phyloP scores from a whole-genome alignment of 106 monocot genomes.

The Dendrobium officinale region DNA sequence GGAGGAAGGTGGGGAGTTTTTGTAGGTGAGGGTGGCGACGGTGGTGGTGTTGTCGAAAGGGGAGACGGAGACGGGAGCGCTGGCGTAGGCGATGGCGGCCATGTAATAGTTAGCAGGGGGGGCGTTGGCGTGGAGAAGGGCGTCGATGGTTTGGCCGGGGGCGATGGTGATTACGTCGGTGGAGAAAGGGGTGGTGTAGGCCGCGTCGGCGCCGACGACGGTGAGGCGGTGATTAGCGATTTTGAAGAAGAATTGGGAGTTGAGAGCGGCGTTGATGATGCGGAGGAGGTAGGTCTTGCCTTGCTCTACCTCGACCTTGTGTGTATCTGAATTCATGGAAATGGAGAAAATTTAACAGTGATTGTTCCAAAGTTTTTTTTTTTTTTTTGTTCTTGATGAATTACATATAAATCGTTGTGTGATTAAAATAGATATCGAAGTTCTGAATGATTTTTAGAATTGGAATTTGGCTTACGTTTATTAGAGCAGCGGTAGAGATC shows the following conservation, averaged over 20 bases:
- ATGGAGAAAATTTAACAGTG: not conserved
- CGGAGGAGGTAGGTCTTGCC: slow-evolving; percentile 70
- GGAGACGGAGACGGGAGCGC: not conserved
- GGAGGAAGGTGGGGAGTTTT: not conserved
- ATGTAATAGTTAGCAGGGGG: slow-evolving; percentile 50
- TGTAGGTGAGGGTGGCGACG: slow-evolving; percentile 44
- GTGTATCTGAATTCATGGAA: slow-evolving; percentile 29
- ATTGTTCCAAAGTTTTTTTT: not conserved
- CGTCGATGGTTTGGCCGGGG: slow-evolving; percentile 78
- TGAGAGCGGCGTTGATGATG: slow-evolving; percentile 80
- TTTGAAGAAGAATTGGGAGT: slow-evolving; percentile 74
- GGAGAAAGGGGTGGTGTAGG: slow-evolving; percentile 58
- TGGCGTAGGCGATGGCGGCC: slow-evolving; percentile 50
- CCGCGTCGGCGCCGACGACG: slow-evolving; percentile 72
- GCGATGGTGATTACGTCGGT: slow-evolving; percentile 64
- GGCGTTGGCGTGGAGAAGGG: slow-evolving; percentile 52
- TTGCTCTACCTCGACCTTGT: slow-evolving; percentile 34
- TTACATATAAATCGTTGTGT: not conserved
- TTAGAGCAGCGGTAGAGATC: slow-evolving; percentile 50
- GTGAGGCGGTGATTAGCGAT: slow-evolving; percentile 61
- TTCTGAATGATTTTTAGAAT: not conserved
- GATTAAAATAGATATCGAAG: too few relatives aligned
- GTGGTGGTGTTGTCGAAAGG: slow-evolving; percentile 50
- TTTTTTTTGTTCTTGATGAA: not conserved
- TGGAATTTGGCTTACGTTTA: slow-evolving; percentile 17